phyloP scores from a whole-genome alignment of 2,329 filamentous ascomycete species.

The Alternaria metachromatica region DNA sequence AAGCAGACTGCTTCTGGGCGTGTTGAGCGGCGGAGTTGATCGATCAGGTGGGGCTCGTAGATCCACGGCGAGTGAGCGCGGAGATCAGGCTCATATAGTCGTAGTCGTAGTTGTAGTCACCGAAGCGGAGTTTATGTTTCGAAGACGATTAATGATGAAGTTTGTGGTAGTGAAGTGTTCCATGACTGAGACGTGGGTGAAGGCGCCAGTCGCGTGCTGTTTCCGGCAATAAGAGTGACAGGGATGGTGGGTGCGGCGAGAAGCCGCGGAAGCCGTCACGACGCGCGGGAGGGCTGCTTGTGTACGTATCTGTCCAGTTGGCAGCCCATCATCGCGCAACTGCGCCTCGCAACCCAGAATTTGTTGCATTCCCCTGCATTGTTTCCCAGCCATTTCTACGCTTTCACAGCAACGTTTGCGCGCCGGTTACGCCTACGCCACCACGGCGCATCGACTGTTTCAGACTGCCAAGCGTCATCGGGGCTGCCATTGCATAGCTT shows the following conservation, averaged over 20 bases:
- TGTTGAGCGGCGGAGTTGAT: not conserved
- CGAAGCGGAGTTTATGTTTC: not conserved
- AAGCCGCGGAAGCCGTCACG: constrained; percentile 18
- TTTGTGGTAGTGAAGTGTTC: not conserved
- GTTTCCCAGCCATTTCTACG: not conserved
- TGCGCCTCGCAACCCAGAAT: not conserved
- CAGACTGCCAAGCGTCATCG: constrained; percentile 38
- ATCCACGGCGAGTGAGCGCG: not conserved
- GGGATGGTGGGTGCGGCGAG: constrained; percentile 14
- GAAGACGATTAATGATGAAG: not conserved
- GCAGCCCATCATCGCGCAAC: constrained; percentile 5
- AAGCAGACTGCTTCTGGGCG: not conserved
- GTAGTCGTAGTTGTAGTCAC: not conserved
- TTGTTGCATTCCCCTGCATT: not conserved
- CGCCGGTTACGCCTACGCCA: not conserved
- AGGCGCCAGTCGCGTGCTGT: not conserved
- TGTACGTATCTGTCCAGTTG: constrained; percentile 13
- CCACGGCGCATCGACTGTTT: constrained; percentile 39
- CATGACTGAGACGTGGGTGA: not conserved
- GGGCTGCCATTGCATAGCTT: constrained; percentile 34
- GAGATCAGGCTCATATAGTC: not conserved
- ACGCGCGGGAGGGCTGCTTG: constrained; percentile 12
- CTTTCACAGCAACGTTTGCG: not conserved
- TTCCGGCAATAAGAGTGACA: constrained; percentile 1
- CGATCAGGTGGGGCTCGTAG: not conserved